Conservation (phyloP, 1,139 yeast species). For the Suhomyces guaymorum region DNA sequence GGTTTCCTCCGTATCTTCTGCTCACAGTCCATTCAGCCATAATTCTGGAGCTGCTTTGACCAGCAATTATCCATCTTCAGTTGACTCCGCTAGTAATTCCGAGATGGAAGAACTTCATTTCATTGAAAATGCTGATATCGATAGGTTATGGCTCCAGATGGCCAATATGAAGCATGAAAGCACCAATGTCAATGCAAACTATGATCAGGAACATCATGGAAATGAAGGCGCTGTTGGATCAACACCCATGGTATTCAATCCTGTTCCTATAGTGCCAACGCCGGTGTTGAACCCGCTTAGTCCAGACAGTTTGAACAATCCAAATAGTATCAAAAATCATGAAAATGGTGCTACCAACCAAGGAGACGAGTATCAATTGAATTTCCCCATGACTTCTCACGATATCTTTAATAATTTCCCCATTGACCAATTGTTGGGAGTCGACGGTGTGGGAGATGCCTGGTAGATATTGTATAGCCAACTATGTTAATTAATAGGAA, state of each 20-base stretch:
- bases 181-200: neutral
- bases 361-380: conserved; percentile 6
- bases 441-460: conserved; percentile 10
- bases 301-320: conserved; percentile 10
- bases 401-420: conserved; percentile 14
- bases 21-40: conserved; percentile 6
- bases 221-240: neutral
- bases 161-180: conserved; percentile 29
- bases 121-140: conserved; percentile 37
- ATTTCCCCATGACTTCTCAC: conserved; percentile 9
- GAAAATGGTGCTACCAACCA: no score
- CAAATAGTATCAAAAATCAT: conserved; percentile 1
- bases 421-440: conserved; percentile 16
- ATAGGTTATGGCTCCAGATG: conserved; percentile 43
- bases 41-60: conserved; percentile 2
- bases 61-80: conserved; percentile 10
- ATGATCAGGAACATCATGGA: neutral
- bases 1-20: conserved; percentile 3
- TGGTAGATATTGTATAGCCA: conserved; percentile 4
- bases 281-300: conserved; percentile 8
- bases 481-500: neutral
- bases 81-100: conserved; percentile 12
- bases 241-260: conserved; percentile 1
- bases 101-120: conserved; percentile 20
- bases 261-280: conserved; percentile 2